phyloP scores from a whole-genome alignment of 2,329 filamentous ascomycete species.

The Paradendryphiella salina region DNA sequence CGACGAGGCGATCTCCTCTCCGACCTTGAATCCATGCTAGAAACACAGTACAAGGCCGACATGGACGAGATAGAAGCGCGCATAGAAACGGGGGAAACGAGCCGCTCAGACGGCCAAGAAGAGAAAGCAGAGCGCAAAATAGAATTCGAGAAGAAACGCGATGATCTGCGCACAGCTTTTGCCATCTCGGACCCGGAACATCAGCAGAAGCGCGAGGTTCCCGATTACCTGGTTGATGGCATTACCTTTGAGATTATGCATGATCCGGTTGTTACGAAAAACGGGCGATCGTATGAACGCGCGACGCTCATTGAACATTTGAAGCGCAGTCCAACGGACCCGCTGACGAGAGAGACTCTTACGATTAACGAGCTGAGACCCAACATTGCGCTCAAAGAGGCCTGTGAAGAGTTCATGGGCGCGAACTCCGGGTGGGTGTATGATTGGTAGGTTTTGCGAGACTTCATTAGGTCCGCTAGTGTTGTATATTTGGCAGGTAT shows the following conservation, averaged over 20 bases:
- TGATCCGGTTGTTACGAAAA: slow-evolving; percentile 73
- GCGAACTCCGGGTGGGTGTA: slow-evolving; percentile 84
- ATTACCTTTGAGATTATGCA: slow-evolving; percentile 75
- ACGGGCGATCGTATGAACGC: slow-evolving; percentile 88
- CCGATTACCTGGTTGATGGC: slow-evolving; percentile 76
- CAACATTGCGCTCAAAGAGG: slow-evolving; percentile 79
- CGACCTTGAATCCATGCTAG: slow-evolving; percentile 57
- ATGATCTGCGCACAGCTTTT: slow-evolving; percentile 53
- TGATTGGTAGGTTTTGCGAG: slow-evolving; percentile 67
- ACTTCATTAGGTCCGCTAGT: slow-evolving; percentile 15
- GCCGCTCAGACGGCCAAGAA: slow-evolving; percentile 50
- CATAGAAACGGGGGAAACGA: slow-evolving; percentile 44
- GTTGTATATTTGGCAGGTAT: slow-evolving; percentile 19
- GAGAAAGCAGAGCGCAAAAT: slow-evolving; percentile 54
- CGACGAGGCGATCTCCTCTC: slow-evolving; percentile 62
- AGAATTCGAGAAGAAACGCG: slow-evolving; percentile 48
- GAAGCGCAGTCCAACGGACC: slow-evolving; percentile 73
- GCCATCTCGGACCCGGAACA: slow-evolving; percentile 53
- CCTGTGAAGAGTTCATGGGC: slow-evolving; percentile 81
- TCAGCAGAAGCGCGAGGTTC: slow-evolving; percentile 59
- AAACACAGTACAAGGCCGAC: slow-evolving; percentile 41
- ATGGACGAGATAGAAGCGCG: slow-evolving; percentile 47
- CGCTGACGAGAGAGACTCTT: slow-evolving; percentile 78
- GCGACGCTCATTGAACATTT: slow-evolving; percentile 85
- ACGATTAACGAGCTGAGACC: slow-evolving; percentile 70